Evolutionary conservation across 2,329 filamentous ascomycete genomes (phyloP).

Genomic region (Talaromyces sp.): DNA sequence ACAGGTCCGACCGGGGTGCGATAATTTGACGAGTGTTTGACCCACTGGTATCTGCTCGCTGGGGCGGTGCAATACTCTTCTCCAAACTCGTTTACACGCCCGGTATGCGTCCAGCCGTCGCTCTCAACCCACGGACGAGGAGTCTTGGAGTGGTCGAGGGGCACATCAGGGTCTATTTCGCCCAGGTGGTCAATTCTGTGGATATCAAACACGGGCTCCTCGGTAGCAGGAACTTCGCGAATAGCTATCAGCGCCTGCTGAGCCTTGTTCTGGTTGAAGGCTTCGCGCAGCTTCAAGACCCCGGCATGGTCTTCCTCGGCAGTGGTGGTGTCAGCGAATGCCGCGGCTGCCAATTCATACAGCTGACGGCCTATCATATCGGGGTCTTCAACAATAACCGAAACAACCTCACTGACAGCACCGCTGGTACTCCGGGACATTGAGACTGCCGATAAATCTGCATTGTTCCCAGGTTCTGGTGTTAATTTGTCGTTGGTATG

Average conservation of each 20-base stretch:
- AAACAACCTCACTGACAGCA: conserved; percentile 3
- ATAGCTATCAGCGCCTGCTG: background rate
- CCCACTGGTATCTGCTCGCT: conserved; percentile 18
- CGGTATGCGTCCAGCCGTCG: conserved; percentile 28
- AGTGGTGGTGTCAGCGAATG: conserved; percentile 9
- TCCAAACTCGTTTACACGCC: conserved; percentile 23
- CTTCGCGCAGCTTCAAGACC: conserved; percentile 6
- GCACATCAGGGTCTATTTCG: conserved; percentile 8
- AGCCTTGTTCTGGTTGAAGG: conserved; percentile 7
- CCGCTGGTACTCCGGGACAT: conserved; percentile 8
- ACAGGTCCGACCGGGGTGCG: conserved; percentile 18
- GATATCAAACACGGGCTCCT: background rate
- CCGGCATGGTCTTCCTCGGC: conserved; percentile 7
- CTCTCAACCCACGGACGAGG: conserved; percentile 23
- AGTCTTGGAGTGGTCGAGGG: conserved; percentile 15
- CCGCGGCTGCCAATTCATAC: conserved; percentile 16
- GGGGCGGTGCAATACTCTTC: conserved; percentile 25
- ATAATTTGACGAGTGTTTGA: conserved; percentile 24
- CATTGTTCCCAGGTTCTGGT: conserved; percentile 2
- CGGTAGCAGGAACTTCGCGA: background rate
- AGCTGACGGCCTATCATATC: conserved; percentile 14
- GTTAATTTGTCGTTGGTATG: background rate
- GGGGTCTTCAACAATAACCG: conserved; percentile 2
- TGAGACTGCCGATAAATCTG: background rate
- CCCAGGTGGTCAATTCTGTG: conserved; percentile 7